Evolutionary conservation across 129 eudicot species (phyloP).

Genomic region (Lonicera japonica): DNA sequence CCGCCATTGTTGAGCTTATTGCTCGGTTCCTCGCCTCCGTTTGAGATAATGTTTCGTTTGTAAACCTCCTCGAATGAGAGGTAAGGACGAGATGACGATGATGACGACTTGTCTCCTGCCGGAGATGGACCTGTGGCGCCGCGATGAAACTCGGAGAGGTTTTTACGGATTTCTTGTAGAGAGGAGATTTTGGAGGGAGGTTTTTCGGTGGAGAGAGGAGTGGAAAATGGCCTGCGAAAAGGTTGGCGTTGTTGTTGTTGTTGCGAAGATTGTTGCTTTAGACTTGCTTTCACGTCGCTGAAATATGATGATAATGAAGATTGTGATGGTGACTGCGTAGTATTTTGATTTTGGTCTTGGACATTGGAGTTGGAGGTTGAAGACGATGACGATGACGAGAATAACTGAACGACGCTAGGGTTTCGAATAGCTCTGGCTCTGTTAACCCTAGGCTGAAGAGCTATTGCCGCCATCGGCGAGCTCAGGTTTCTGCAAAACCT

Average conservation of each 20-base stretch:
- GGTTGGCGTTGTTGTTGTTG: constrained; percentile 21
- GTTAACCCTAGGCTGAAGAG: constrained; percentile 31
- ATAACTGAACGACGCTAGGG: constrained; percentile 13
- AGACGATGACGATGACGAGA: constrained; percentile 45
- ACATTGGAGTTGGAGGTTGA: constrained; percentile 29
- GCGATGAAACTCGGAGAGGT: constrained; percentile 39
- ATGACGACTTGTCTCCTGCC: not conserved
- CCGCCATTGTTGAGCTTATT: not conserved
- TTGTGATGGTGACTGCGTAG: constrained; percentile 13
- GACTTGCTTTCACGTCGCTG: constrained; percentile 33
- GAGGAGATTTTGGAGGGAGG: constrained; percentile 15
- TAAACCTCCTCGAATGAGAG: constrained; percentile 38
- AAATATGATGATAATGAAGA: constrained; percentile 23
- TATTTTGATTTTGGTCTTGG: constrained; percentile 6
- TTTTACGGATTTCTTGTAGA: constrained; percentile 32
- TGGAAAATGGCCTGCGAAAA: not conserved
- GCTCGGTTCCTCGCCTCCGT: constrained; percentile 4
- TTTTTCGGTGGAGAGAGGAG: constrained; percentile 13
- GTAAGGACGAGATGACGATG: no score
- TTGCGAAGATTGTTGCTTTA: constrained; percentile 21
- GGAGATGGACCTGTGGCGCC: constrained; percentile 24
- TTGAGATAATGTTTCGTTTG: constrained; percentile 8
- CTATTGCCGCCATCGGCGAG: constrained; percentile 42
- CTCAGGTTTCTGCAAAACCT: constrained; percentile 15
- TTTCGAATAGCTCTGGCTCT: constrained; percentile 1